Percentiles rank a stretch among this genome's conserved stretches.
Conservation (phyloP, 2,329 filamentous ascomycete species). For the Ceratocystis alfenasii region DNA sequence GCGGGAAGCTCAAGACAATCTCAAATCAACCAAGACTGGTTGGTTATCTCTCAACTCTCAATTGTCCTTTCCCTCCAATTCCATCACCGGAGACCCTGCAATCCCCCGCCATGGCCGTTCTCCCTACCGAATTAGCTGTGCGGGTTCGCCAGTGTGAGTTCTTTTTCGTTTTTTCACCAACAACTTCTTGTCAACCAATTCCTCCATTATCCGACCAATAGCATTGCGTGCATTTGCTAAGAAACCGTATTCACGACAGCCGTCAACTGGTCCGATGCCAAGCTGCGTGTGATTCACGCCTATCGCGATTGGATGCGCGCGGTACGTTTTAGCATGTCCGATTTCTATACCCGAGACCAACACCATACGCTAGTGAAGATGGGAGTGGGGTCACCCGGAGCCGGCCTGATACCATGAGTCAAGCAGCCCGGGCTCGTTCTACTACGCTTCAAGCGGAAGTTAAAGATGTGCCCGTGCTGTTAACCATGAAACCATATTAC, state of each 20-base stretch:
- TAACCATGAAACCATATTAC: no score
- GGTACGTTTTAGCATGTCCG: constrained; percentile 48
- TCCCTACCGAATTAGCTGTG: constrained; percentile 82
- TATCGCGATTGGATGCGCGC: constrained; percentile 95
- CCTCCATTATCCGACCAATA: background rate
- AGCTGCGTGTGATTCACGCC: constrained; percentile 69
- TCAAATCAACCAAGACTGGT: background rate
- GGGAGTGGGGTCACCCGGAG: background rate
- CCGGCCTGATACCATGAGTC: background rate
- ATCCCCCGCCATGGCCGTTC: constrained; percentile 63
- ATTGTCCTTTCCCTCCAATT: constrained; percentile 23
- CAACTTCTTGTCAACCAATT: background rate
- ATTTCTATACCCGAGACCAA: background rate
- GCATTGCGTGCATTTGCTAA: constrained; percentile 29
- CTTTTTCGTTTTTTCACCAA: background rate
- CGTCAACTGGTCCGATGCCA: constrained; percentile 79
- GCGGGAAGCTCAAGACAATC: background rate
- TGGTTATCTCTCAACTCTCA: no score
- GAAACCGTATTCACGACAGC: constrained; percentile 41
- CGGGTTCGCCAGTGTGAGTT: constrained; percentile 64
- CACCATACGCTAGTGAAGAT: background rate
- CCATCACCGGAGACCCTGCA: background rate
- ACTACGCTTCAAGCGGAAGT: background rate
- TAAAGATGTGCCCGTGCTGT: no score
- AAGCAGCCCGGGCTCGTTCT: background rate